Evolutionary conservation across 169 alveolate genomes (phyloP).

Genomic region (Plasmodium inui): DNA sequence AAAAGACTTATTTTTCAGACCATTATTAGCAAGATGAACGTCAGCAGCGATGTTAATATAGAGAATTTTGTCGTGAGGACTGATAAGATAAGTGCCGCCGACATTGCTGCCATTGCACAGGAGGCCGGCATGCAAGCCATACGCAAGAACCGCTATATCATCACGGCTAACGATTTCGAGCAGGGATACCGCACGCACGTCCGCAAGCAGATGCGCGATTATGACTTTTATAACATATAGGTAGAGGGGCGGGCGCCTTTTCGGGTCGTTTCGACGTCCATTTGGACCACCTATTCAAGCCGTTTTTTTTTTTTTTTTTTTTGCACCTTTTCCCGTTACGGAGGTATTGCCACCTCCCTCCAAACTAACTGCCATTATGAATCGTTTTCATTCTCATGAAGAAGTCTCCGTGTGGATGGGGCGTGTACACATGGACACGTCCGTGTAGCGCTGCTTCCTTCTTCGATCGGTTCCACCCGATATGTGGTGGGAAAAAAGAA

Average conservation of each 20-base stretch:
- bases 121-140: slow-evolving; percentile 99
- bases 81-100: slow-evolving; percentile 98
- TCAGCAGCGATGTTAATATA: slow-evolving; percentile 97
- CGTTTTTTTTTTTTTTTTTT: background rate
- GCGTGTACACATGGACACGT: background rate
- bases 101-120: slow-evolving; percentile 97
- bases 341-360: background rate
- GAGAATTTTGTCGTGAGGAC: slow-evolving; percentile 98
- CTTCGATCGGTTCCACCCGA: background rate
- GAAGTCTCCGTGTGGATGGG: background rate
- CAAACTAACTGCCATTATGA: background rate
- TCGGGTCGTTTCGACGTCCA: background rate
- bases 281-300: background rate
- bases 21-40: slow-evolving; percentile 97
- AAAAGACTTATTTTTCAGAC: slow-evolving; percentile 95
- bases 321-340: background rate
- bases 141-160: slow-evolving; percentile 93
- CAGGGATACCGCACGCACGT: slow-evolving; percentile 93
- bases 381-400: background rate
- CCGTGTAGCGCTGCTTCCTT: background rate
- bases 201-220: slow-evolving; percentile 91
- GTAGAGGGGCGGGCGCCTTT: background rate
- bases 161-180: slow-evolving; percentile 93
- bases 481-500: background rate
- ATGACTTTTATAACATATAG: slow-evolving; percentile 89